Evolutionary conservation across 495 filamentous ascomycete genomes (phyloP).

Genomic region (Aspergillus saccharolyticus): DNA sequence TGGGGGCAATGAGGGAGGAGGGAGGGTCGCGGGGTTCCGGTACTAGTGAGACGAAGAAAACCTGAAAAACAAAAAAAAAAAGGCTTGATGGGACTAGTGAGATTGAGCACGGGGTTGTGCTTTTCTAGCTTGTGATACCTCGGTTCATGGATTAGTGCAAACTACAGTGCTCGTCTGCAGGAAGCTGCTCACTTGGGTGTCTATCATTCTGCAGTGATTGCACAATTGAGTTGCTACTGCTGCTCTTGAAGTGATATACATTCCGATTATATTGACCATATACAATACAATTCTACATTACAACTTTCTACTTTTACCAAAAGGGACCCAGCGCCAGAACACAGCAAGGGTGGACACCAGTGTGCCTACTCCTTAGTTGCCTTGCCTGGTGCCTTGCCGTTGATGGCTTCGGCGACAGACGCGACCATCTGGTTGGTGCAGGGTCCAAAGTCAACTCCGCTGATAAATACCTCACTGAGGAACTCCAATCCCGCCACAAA

Average conservation of each 20-base stretch:
- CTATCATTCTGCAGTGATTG: too few species aligned
- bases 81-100: neutral
- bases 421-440: constrained; percentile 1
- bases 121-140: neutral
- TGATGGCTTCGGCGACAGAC: constrained; percentile 4
- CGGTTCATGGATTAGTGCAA: neutral
- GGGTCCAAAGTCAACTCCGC: constrained; percentile 67
- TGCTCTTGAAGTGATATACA: neutral
- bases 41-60: too few species aligned
- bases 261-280: neutral
- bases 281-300: neutral
- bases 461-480: constrained; percentile 76
- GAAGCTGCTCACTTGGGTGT: too few species aligned
- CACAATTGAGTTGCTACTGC: too few species aligned
- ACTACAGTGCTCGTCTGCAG: too few species aligned
- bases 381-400: neutral
- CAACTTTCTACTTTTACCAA: constrained; percentile 2
- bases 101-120: too few species aligned
- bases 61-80: neutral
- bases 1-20: too few species aligned
- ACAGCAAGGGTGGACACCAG: neutral
- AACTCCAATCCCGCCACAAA: constrained; percentile 89
- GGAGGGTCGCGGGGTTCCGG: too few species aligned
- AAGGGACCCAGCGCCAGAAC: too few species aligned
- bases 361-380: neutral